Evolutionary conservation across 805 yeast species (phyloP).

Genomic region (Candida sithepensis): DNA sequence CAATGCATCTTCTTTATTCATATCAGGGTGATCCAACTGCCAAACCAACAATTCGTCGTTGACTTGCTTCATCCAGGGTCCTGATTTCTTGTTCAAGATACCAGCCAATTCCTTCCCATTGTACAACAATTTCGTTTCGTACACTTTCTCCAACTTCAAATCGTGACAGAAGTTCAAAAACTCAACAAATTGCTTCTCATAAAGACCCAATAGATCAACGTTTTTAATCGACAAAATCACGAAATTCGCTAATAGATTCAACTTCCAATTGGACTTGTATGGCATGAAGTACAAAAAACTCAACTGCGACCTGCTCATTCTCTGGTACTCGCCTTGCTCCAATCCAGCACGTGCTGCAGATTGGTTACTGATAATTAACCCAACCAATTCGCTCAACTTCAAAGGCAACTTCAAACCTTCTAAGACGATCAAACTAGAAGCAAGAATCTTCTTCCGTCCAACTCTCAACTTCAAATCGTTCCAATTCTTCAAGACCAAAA

Average conservation of each 20-base stretch:
- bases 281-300: constrained; percentile 54
- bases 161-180: constrained; percentile 23
- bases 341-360: constrained; percentile 28
- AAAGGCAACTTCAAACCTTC: constrained; percentile 70
- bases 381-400: constrained; percentile 48
- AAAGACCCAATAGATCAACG: constrained; percentile 25
- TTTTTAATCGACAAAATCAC: constrained; percentile 16
- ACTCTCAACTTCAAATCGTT: constrained; percentile 29
- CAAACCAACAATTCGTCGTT: constrained; percentile 57
- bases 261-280: constrained; percentile 49
- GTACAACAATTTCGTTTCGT: constrained; percentile 57
- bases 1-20: constrained; percentile 51
- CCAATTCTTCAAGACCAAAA: constrained; percentile 51
- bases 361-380: constrained; percentile 38
- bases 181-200: constrained; percentile 32
- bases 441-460: constrained; percentile 30
- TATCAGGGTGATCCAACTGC: constrained; percentile 75
- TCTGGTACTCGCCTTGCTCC: constrained; percentile 21
- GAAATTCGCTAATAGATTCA: constrained; percentile 28
- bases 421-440: constrained; percentile 49
- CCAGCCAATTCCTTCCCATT: constrained; percentile 70
- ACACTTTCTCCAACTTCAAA: constrained; percentile 38
- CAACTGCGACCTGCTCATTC: constrained; percentile 47
- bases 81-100: constrained; percentile 59
- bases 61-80: constrained; percentile 76